phyloP scores from a whole-genome alignment of 441 rosid genomes.

The Pelargonium fulgidum region DNA sequence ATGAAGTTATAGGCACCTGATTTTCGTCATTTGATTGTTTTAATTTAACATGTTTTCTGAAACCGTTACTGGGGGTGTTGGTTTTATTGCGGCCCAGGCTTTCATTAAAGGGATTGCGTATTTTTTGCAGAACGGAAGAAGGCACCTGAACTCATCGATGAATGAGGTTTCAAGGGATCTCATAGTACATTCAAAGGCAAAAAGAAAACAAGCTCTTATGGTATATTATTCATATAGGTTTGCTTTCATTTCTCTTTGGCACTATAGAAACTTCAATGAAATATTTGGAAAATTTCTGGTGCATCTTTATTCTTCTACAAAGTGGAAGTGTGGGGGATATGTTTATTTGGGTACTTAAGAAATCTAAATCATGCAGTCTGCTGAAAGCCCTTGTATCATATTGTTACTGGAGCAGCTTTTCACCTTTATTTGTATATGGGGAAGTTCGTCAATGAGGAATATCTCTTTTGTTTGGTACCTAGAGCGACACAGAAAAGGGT shows the following conservation, averaged over 20 bases:
- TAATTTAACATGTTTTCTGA: not conserved
- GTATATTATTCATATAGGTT: slow-evolving; percentile 33
- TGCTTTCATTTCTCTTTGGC: not conserved
- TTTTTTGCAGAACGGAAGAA: slow-evolving; percentile 78
- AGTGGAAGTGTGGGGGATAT: not conserved
- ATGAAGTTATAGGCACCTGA: slow-evolving; percentile 8
- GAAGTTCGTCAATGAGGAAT: not conserved
- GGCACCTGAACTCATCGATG: slow-evolving; percentile 83
- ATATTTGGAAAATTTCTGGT: not conserved
- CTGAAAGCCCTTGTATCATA: not conserved
- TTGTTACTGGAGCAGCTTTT: not conserved
- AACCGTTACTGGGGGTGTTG: slow-evolving; percentile 9
- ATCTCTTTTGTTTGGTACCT: slow-evolving; percentile 4
- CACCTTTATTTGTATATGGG: not conserved
- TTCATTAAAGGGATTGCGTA: slow-evolving; percentile 22
- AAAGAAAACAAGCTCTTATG: slow-evolving; percentile 90
- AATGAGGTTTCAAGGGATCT: slow-evolving; percentile 96
- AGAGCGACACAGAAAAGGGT: slow-evolving; percentile 3
- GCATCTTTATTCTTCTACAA: not conserved
- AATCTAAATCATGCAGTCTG: not conserved
- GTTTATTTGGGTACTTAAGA: not conserved
- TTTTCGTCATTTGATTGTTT: not conserved
- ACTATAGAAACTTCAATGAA: not conserved
- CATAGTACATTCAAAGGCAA: slow-evolving; percentile 77
- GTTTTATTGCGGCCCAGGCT: slow-evolving; percentile 18